Evolutionary conservation across 73 alveolate genomes (phyloP), one percentile per base, ranked within the genome.

Genomic region (Paramecium caudatum): DNA sequence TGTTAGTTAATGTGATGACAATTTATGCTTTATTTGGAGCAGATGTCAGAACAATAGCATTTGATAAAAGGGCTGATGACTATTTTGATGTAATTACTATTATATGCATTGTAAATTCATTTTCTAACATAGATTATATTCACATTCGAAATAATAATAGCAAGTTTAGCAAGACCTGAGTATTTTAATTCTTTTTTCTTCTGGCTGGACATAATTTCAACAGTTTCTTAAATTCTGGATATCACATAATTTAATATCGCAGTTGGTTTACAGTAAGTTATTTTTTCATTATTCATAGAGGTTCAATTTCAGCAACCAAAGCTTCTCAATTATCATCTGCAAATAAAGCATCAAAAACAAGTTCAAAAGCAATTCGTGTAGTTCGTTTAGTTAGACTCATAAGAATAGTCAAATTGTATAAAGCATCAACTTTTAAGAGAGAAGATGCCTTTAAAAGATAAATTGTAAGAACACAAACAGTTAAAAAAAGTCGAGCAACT

Each of bases 1-100:
- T 74, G 6, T 70, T 94, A 69, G 95, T 96, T 96, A 78, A 94
- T 21, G 21, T 92, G 8, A 69, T 96, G 36, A 96, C 99, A 3
- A 34, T 96, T 68, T 96, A 95, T 68, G 95, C 98, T 7, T 90
- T 96, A 4, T 95, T 96, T 82, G 97, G 98, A 9, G 98, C 95
- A 82, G 99, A 96, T 63, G 74, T 95, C 15, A 93, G 98, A 90
- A 90, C 82, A 6, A 37, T 91, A 8, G 94, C 94, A 19, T 70
- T 87, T 46, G 70, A 84, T n/a, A 91, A 90, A 88, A 61, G 82
- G 3, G 95, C 95, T 6, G 99, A 96, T 68, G 91, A 47, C 34
- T 62, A 21, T 16, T 95, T 95, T 55, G 82, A 90, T 69, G 91
- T 23, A 7, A 21, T 94, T n/a, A 90, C 98, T 34, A 41, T 78